phyloP scores from a whole-genome alignment of 2,329 filamentous ascomycete species.

The Neofusicoccum sp. region DNA sequence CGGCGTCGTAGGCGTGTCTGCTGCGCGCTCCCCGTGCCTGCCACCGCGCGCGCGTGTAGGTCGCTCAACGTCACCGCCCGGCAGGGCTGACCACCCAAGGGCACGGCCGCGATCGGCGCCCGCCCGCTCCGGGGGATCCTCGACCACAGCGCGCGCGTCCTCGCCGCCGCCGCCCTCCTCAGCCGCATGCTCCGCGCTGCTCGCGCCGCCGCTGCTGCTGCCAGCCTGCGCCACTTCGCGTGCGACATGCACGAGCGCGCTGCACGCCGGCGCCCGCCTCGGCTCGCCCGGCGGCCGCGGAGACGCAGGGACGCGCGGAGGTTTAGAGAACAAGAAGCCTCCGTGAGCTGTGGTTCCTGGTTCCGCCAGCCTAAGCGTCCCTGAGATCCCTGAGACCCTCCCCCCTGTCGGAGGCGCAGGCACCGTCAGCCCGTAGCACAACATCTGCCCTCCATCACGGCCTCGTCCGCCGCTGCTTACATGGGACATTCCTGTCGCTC shows the following conservation, averaged over 20 bases:
- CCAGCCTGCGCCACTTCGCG: no score
- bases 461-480: slow-evolving; percentile 5
- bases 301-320: not conserved
- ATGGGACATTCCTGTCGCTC: slow-evolving; percentile 8
- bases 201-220: not conserved
- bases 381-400: slow-evolving; percentile 1
- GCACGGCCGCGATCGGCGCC: slow-evolving; percentile 6
- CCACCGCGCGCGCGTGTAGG: not conserved
- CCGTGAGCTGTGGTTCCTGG: slow-evolving; percentile 1
- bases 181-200: not conserved
- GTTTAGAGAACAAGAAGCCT: not conserved
- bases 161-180: not conserved
- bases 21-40: no score
- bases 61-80: not conserved
- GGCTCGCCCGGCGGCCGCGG: not conserved
- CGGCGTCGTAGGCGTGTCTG: not conserved
- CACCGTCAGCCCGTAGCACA: slow-evolving; percentile 12
- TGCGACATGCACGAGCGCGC: not conserved
- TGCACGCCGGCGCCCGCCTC: not conserved
- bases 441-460: slow-evolving; percentile 5
- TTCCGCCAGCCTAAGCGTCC: not conserved
- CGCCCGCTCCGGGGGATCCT: slow-evolving; percentile 14
- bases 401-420: not conserved
- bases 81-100: not conserved
- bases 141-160: not conserved